These are phyloP conservation scores for Podaxis rugospora DNA, from an alignment of 768 basidiomycete genomes.

Conservation along the genomic window DNA sequence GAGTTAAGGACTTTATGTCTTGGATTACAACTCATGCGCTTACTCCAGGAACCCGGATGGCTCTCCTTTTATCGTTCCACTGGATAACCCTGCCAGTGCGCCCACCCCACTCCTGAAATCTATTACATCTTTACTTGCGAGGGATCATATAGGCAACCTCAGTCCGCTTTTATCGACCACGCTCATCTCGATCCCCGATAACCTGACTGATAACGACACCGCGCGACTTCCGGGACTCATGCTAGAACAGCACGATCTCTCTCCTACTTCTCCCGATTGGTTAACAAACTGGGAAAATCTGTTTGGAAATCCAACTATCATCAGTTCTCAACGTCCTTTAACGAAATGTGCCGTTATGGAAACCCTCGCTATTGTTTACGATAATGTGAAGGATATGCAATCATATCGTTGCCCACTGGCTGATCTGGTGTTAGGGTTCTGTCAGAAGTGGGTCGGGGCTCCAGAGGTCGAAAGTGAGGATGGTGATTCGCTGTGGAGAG, in stretches of 20 bases:
- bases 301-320: constrained; percentile 42
- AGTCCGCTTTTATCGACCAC: constrained; percentile 60
- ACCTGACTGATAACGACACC: constrained; percentile 66
- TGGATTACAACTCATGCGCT: not conserved
- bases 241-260: constrained; percentile 63
- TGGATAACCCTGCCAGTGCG: constrained; percentile 49
- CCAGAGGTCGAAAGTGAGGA: constrained; percentile 29
- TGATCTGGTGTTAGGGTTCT: constrained; percentile 50
- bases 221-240: constrained; percentile 57
- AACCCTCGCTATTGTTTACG: constrained; percentile 53
- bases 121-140: constrained; percentile 57
- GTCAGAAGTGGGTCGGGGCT: constrained; percentile 20
- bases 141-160: constrained; percentile 54
- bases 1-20: constrained; percentile 21
- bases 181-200: constrained; percentile 61
- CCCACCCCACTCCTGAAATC: constrained; percentile 60
- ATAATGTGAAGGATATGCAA: constrained; percentile 65
- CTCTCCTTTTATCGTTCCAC: constrained; percentile 38
- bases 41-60: constrained; percentile 26
- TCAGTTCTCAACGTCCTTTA: constrained; percentile 38
- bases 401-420: constrained; percentile 52
- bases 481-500: constrained; percentile 46
- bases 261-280: constrained; percentile 72
- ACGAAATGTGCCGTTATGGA: constrained; percentile 57
- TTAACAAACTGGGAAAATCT: constrained; percentile 60